Percentiles rank a stretch among this genome's conserved stretches.
phyloP scores from a whole-genome alignment of 805 yeast genomes.

The Kazachstania bromeliacearum region DNA sequence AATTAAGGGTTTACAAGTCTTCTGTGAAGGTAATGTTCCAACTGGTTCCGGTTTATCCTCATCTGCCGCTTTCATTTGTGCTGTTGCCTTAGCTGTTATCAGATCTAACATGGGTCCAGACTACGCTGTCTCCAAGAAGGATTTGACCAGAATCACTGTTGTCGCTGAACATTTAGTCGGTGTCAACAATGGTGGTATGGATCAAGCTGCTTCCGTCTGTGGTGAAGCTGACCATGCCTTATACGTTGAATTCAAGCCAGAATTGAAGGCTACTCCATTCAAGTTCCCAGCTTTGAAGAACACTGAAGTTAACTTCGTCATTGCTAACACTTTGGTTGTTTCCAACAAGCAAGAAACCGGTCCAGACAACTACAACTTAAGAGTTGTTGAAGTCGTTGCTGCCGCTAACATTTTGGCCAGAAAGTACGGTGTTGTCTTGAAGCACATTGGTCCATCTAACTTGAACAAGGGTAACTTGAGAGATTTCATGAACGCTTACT shows the following conservation, averaged over 20 bases:
- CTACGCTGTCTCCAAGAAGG: slow-evolving; percentile 37
- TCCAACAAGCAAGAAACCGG: slow-evolving; percentile 65
- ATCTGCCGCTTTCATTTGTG: slow-evolving; percentile 63
- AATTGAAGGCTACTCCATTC: slow-evolving; percentile 44
- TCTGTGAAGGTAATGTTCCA: slow-evolving; percentile 58
- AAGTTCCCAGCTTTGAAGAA: slow-evolving; percentile 41
- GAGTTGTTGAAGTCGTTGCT: slow-evolving; percentile 65
- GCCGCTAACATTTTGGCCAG: slow-evolving; percentile 53
- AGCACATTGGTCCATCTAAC: slow-evolving; percentile 35
- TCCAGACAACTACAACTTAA: slow-evolving; percentile 56
- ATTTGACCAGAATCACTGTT: slow-evolving; percentile 50
- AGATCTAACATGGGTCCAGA: slow-evolving; percentile 38
- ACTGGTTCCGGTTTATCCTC: slow-evolving; percentile 65
- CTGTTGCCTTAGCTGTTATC: slow-evolving; percentile 49
- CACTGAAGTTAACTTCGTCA: slow-evolving; percentile 40
- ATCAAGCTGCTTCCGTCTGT: slow-evolving; percentile 61
- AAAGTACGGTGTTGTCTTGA: slow-evolving; percentile 35
- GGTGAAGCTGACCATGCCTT: slow-evolving; percentile 52
- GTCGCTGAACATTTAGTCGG: slow-evolving; percentile 65
- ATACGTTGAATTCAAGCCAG: slow-evolving; percentile 52
- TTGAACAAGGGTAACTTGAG: slow-evolving; percentile 45
- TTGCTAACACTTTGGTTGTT: slow-evolving; percentile 53
- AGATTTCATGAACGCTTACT: slow-evolving; percentile 51
- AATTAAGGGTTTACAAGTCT: slow-evolving; percentile 42
- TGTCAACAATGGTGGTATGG: slow-evolving; percentile 74